Evolutionary conservation across 495 filamentous ascomycete species (phyloP).

Genomic region (Cladorrhinum samala): DNA sequence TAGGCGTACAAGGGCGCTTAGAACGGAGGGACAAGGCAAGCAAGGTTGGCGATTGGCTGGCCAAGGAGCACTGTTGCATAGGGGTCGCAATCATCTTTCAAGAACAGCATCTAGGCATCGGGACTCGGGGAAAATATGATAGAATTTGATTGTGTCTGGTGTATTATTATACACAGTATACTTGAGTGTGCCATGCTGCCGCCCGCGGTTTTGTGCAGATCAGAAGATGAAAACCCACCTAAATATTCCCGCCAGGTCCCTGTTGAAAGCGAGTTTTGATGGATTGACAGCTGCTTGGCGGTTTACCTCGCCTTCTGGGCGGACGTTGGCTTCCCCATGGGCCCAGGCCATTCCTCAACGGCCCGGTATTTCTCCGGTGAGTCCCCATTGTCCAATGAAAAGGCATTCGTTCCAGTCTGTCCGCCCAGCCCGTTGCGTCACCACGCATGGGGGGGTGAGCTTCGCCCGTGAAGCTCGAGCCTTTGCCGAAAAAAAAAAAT

Average conservation of each 20-base stretch:
- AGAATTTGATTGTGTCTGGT: not conserved
- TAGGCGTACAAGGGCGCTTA: conserved; percentile 27
- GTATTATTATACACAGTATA: not conserved
- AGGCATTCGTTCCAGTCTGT: not conserved
- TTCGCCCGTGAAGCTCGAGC: conserved; percentile 4
- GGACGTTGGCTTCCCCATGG: not conserved
- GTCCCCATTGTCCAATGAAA: conserved; percentile 6
- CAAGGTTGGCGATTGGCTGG: conserved; percentile 10
- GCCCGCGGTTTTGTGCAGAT: no score
- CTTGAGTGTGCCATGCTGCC: no score
- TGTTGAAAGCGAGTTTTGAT: no score
- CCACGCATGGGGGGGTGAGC: conserved; percentile 7
- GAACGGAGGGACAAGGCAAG: not conserved
- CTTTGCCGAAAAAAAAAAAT: conserved; percentile 11
- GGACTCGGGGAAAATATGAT: not conserved
- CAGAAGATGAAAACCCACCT: no score
- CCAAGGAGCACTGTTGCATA: not conserved
- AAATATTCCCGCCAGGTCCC: no score
- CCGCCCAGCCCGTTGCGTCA: conserved; percentile 9
- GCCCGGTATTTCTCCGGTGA: not conserved
- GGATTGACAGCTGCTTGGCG: not conserved
- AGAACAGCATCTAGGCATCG: not conserved
- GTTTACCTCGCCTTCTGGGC: not conserved
- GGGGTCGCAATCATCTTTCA: not conserved
- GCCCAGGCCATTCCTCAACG: not conserved